Base-by-base conservation (phyloP, 148 eudicot species). In the Persicaria maculosa region DNA sequence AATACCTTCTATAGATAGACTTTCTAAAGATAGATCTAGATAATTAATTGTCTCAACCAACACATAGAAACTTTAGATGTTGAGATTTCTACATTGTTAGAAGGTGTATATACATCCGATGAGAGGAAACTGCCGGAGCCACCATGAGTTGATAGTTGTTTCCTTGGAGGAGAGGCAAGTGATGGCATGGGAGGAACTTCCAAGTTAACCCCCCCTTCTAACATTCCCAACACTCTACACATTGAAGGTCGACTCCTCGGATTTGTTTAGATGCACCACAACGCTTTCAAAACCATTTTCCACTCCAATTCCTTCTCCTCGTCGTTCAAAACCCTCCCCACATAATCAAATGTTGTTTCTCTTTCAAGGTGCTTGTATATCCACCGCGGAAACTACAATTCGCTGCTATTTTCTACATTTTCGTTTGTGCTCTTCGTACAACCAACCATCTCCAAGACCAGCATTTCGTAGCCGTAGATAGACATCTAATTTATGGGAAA, bases 401-500 rank as follows among this genome's bases (percentile, higher is more conserved):
- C 69, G 19, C 69, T 64, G 36, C 19, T 64, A 15, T 36, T 64
- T 40, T 64, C 69, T 15, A 15, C 44, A 36, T 12, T 40, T 45
- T 1, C 17, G 40, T 0, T 36, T 12, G 5, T 17, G 46, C 17
- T 40, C 0, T 64, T 64, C 69, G 36, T 64, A 40, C 69, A 64
- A 40, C 46, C 46, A 36, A 64, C 46, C 69, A 64, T 64, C 40
- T 64, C 69, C 40, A 64, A 12, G 17, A 64, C 69, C 69, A 64
- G 36, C 69, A 64, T 82, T 16, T 96, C 99, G 54, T 90, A 95
- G 74, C 99, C 90, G 17, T n/a, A n/a, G n/a, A n/a, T 85, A 95
- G 43, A 95, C 99, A 53, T 95, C 97, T 90, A 79, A 86, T 90
- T 47, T 90, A 96, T 2, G 96, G 85, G 4, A 91, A 84, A 44